Evolutionary conservation across 2,329 filamentous ascomycete genomes (phyloP), one percentile per base, ranked within the genome.

Genomic region (Huntiella omanensis): DNA sequence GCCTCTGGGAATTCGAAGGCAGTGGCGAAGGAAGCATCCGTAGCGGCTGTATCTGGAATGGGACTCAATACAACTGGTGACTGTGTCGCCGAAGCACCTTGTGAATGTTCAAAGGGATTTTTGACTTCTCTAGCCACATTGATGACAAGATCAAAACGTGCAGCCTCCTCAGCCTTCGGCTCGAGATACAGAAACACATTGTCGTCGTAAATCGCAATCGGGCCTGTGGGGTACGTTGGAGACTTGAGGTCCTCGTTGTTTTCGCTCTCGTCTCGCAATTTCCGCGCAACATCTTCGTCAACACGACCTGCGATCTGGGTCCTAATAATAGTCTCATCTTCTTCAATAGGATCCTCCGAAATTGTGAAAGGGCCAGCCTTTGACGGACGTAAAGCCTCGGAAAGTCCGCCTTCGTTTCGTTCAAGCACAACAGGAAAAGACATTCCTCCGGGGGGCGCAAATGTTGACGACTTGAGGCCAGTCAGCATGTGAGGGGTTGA

Each of bases 111-210:
- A 56, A 88, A 85, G 0, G 83, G 83, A 55, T 91, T 87, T 48
- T 69, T 69, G 2, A 91, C 83, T 60, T 92, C 83, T 49, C 80
- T 77, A 1, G 83, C 83, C 5, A 88, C 83, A 52, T 92, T 92
- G 56, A 91, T 77, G 13, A 92, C 76, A 2, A 88, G 79, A 54
- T 91, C 84, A 53, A 87, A 92, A 33, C 73, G 69, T 8, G 78
- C 69, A 2, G 83, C 83, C 57, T 87, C 80, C 36, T 86, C 78
- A 0, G 77, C 77, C 1, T 79, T 83, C 0, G 83, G 83, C 57
- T 92, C 83, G 36, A 83, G 66, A 55, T 87, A 92, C 0, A 91
- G 68, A 56, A 77, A 86, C 5, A 92, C 76, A 39, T 79, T 73
- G 49, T 83, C 78, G 46, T 76, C 77, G 53, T 88, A 87, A 43